Evolutionary conservation across 1,284 basidiomycete genomes (phyloP), one percentile per base, ranked within the genome.

Genomic region (Quambalaria eucalypti): DNA sequence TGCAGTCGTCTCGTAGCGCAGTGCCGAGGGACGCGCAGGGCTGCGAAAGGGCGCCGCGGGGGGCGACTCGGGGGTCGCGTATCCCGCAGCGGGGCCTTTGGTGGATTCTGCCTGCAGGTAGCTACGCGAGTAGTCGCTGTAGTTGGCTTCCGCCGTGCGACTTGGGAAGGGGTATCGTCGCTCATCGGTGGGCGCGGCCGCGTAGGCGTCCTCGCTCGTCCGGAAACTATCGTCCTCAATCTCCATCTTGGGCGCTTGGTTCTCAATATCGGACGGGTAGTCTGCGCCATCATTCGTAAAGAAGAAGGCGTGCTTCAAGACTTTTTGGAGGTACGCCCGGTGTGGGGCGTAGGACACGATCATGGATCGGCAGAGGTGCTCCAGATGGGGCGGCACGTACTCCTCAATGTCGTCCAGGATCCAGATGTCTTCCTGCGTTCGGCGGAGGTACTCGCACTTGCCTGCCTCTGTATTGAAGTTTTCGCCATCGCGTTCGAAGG

Each of bases 401-500:
- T n/a, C n/a, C n/a, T n/a, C n/a, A n/a, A n/a, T 21, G 21, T 46
- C n/a, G 25, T 46, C 42, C 4, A 26, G 16, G 42, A 19, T 19
- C 42, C 42, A 46, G 16, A 19, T 26, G 21, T 26, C 42, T 12
- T 46, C 21, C 14, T 23, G n/a, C 12, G 25, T 46, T 14, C 42
- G 42, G 12, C 42, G 42, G 25, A 12, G 25, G 25, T 46, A 46
- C 12, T 46, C 42, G n/a, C 25, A 14, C 21, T 14, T 21, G 12
- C 16, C 19, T 26, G 16, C 42, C n/a, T 21, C 21, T 14, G 19
- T 46, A 14, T 12, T 52, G 40, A 66, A 62, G 40, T 60, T 56
- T 29, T 71, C 68, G 28, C 65, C 60, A 21, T 60, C 56, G 28
- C 57, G 54, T 48, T 71, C 68, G 50, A 71, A 71, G 2, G 68